Base-by-base conservation (phyloP, 257 asterid species). In the Primulina eburnea region DNA sequence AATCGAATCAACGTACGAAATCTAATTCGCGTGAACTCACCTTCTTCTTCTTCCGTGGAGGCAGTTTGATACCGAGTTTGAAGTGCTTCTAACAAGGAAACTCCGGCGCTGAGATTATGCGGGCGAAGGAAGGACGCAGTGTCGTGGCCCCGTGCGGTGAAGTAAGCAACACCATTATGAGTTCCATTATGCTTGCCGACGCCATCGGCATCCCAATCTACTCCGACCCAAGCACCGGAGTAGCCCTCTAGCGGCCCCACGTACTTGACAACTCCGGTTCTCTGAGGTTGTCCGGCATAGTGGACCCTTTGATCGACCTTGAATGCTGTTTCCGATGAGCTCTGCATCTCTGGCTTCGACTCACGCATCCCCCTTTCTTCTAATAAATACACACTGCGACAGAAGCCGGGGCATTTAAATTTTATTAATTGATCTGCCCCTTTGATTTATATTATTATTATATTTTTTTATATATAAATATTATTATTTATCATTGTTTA, bases 121-220 rank as follows among this genome's bases (percentile, higher is more conserved):
- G 87, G 82, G 55, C 97, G 89, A 26, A 74, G 87, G 43, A 94
- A 91, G 52, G 99, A 91, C 68, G 96, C 97, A 62, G 97, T 79
- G 64, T 68, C 74, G 28, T 72, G 71, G 7, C 92, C 95, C 43
- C 88, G 83, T 33, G 90, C 93, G 37, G 72, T 69, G 83, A 94
- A 94, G 81, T 94, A 89, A 10, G 75, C 75, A 70, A 85, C 80
- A 0, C 93, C 95, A 63, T 86, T 81, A 72, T 83, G 86, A 55
- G 91, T 86, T 0, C 99, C 99, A 17, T 94, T 92, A 68, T 94
- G 97, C 77, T 91, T 94, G 20, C 97, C 99, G 60, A 85, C 86
- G 62, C 85, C 95, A 73, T 84, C 90, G 66, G 78, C 80, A 68
- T 90, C 96, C 99, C 99, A 93, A 43, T 90, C 97, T 60, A 93